Evolutionary conservation across 2,329 filamentous ascomycete species (phyloP).

Genomic region (Fusarium solani-melongenae): DNA sequence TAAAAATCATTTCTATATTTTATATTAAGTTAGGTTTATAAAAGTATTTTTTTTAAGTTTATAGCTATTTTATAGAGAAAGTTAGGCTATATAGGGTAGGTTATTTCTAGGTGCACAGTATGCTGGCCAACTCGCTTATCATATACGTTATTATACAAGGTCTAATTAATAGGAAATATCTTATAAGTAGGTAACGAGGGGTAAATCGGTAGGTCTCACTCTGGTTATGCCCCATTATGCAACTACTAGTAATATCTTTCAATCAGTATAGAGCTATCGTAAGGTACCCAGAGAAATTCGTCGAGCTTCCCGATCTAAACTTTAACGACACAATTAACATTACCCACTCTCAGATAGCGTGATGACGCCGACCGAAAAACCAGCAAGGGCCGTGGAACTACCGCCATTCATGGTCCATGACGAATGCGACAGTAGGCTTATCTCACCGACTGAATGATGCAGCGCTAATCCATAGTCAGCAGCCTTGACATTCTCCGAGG

Average conservation of each 20-base stretch:
- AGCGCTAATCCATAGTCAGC: no score
- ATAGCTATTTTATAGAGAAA: no score
- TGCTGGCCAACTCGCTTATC: no score
- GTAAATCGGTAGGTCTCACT: not conserved
- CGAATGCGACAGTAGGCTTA: not conserved
- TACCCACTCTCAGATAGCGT: not conserved
- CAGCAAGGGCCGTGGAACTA: rapidly evolving
- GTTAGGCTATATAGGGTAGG: no score
- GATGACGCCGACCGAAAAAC: not conserved
- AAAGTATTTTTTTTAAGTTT: no score
- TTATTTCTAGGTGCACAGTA: no score
- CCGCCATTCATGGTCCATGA: not conserved
- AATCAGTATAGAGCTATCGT: not conserved
- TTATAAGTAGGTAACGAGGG: no score
- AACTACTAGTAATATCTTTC: not conserved
- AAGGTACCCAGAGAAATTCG: not conserved
- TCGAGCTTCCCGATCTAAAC: not conserved
- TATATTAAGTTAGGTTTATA: no score
- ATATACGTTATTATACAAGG: no score
- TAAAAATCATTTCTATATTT: no score
- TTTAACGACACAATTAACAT: not conserved
- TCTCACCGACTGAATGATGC: not conserved
- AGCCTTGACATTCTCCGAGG: no score
- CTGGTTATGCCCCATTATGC: not conserved
- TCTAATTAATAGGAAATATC: no score